Conservation (phyloP, 192 early-diverging fungal species). For the Obelidium mucronatum region DNA sequence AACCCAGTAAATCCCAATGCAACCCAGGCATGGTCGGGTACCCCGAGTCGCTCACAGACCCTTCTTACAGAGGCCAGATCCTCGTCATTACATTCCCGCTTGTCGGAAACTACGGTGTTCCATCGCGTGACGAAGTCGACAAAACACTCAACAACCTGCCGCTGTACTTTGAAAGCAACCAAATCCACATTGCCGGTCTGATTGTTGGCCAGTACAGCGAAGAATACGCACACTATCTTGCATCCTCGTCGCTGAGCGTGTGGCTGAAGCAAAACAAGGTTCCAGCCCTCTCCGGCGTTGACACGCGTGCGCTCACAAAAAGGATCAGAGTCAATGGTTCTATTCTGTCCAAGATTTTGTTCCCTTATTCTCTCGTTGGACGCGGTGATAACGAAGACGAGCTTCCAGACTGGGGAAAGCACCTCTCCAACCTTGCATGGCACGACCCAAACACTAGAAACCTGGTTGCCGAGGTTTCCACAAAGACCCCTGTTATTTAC, state of each 20-base stretch:
- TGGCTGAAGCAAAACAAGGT: constrained; percentile 95
- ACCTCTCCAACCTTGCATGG: constrained; percentile 87
- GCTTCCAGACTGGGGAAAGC: constrained; percentile 33
- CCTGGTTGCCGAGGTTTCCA: constrained; percentile 95
- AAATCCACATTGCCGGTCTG: constrained; percentile 94
- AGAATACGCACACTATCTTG: constrained; percentile 94
- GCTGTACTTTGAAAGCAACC: constrained; percentile 92
- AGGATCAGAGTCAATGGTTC: constrained; percentile 91
- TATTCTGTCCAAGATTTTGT: constrained; percentile 89
- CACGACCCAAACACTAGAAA: constrained; percentile 92
- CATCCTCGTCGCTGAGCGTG: constrained; percentile 77
- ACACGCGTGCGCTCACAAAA: constrained; percentile 97
- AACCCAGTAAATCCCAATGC: neutral
- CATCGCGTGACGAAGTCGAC: constrained; percentile 86
- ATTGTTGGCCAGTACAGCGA: constrained; percentile 91
- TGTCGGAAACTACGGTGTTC: constrained; percentile 98
- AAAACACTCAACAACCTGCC: constrained; percentile 84
- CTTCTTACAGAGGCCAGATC: constrained; percentile 98
- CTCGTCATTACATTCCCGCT: constrained; percentile 97
- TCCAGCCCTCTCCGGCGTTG: constrained; percentile 93
- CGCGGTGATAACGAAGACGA: constrained; percentile 13
- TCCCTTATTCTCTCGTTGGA: constrained; percentile 67
- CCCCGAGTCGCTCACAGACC: constrained; percentile 98
- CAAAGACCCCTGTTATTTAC: constrained; percentile 81
- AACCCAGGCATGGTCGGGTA: constrained; percentile 94